phyloP scores from a whole-genome alignment of 345 rosid species.

The Geranium rotundifolium region DNA sequence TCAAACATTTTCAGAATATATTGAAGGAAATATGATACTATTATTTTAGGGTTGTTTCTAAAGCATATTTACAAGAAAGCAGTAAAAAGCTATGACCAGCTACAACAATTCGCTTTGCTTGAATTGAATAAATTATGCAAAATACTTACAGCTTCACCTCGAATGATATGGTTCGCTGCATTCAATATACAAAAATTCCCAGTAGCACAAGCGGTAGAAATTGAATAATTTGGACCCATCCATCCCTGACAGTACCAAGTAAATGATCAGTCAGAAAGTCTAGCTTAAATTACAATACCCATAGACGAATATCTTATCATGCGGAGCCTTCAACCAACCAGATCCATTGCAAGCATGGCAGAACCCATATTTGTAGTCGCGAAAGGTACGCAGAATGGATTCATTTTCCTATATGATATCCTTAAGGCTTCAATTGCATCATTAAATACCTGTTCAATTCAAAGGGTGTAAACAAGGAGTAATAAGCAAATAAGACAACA shows the following conservation, averaged over 20 bases:
- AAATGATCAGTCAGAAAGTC: constrained; percentile 14
- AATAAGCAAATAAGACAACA: neutral
- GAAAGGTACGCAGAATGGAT: constrained; percentile 90
- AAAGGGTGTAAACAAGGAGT: neutral
- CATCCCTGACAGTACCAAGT: constrained; percentile 50
- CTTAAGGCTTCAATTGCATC: constrained; percentile 88
- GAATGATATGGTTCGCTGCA: constrained; percentile 86
- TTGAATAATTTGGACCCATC: constrained; percentile 99
- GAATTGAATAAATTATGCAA: constrained; percentile 13
- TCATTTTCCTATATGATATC: constrained; percentile 84
- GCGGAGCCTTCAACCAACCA: constrained; percentile 38
- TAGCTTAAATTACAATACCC: constrained; percentile 7
- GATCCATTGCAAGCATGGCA: constrained; percentile 97
- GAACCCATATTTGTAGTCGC: constrained; percentile 99
- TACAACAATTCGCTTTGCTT: constrained; percentile 3
- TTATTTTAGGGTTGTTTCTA: neutral
- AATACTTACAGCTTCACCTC: constrained; percentile 92
- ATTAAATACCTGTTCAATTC: constrained; percentile 55
- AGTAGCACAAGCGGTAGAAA: constrained; percentile 94
- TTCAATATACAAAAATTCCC: constrained; percentile 85
- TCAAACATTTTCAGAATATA: constrained; percentile 10
- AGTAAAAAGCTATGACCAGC: neutral
- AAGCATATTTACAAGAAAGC: neutral
- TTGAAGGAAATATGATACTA: constrained; percentile 1
- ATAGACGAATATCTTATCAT: neutral